phyloP scores from a whole-genome alignment of 805 yeast genomes.

The Limtongozyma cylindracea region DNA sequence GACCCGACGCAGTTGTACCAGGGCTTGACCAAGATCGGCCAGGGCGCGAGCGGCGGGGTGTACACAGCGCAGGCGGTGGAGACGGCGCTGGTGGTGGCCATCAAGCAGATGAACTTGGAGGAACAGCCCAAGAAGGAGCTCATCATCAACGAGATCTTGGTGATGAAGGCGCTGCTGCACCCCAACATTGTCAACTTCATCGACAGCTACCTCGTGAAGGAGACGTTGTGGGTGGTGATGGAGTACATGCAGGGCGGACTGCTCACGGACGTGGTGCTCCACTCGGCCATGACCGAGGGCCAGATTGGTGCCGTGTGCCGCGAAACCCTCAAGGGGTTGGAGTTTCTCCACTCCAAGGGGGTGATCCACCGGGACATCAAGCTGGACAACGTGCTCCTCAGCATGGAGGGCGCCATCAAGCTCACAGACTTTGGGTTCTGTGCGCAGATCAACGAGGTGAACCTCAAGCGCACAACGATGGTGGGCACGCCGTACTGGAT shows the following conservation, averaged over 20 bases:
- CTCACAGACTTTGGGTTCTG: slow-evolving; percentile 93
- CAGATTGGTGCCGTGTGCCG: slow-evolving; percentile 91
- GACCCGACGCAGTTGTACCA: slow-evolving; percentile 56
- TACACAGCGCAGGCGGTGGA: slow-evolving; percentile 49
- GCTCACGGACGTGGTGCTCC: slow-evolving; percentile 83
- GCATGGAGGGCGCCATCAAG: slow-evolving; percentile 72
- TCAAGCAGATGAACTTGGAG: slow-evolving; percentile 87
- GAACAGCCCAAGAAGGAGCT: slow-evolving; percentile 91
- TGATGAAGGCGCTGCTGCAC: slow-evolving; percentile 4
- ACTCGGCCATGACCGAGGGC: slow-evolving; percentile 71
- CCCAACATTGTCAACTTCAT: slow-evolving; percentile 4
- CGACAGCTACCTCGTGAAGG: slow-evolving; percentile 20
- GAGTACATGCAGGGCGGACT: slow-evolving; percentile 99
- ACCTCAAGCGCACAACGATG: slow-evolving; percentile 85
- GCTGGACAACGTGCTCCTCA: slow-evolving; percentile 73
- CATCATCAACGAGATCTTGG: slow-evolving; percentile 22
- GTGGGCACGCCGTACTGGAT: slow-evolving; percentile 99
- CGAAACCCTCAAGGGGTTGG: slow-evolving; percentile 70
- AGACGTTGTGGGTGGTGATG: slow-evolving; percentile 92
- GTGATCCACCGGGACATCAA: slow-evolving; percentile 93
- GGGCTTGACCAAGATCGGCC: slow-evolving; percentile 70
- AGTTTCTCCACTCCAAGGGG: slow-evolving; percentile 74
- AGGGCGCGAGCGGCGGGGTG: slow-evolving; percentile 97
- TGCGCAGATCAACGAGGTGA: slow-evolving; percentile 56
- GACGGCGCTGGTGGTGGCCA: slow-evolving; percentile 30